Evolutionary conservation across 1,139 yeast genomes (phyloP).

Genomic region (Pichia terricola): DNA sequence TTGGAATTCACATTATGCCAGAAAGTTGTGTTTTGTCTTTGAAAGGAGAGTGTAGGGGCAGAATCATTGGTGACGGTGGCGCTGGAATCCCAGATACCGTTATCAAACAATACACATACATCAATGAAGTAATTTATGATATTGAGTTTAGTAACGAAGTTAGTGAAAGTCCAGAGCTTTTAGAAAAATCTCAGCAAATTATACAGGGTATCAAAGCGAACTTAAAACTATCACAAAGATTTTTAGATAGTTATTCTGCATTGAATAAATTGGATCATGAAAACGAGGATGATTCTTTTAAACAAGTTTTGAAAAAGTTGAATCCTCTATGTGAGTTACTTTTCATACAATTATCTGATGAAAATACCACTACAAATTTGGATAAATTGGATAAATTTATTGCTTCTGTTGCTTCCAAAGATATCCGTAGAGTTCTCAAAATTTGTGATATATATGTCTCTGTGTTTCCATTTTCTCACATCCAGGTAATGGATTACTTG

Average conservation of each 20-base stretch:
- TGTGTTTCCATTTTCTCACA: conserved; percentile 47
- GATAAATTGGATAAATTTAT: conserved; percentile 21
- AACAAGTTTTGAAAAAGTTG: conserved; percentile 35
- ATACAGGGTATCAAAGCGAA: conserved; percentile 1
- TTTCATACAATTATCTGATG: conserved; percentile 33
- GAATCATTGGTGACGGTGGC: background rate
- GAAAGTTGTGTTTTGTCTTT: conserved; percentile 3
- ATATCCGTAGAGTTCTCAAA: conserved; percentile 15
- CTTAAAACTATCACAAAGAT: conserved; percentile 6
- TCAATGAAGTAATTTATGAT: conserved; percentile 4
- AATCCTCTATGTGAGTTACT: conserved; percentile 57
- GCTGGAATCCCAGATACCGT: background rate
- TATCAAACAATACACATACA: background rate
- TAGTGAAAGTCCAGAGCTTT: background rate
- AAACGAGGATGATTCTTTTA: conserved; percentile 13
- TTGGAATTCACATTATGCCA: conserved; percentile 2
- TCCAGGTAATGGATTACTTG: conserved; percentile 37
- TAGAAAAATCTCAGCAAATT: background rate
- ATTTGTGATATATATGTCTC: conserved; percentile 45
- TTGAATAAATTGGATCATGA: no score
- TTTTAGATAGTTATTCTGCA: background rate
- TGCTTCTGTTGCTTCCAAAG: conserved; percentile 18
- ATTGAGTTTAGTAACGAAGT: background rate
- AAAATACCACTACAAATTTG: conserved; percentile 9
- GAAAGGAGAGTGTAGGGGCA: conserved; percentile 4